phyloP scores from a whole-genome alignment of 2,329 filamentous ascomycete genomes.

The Colletotrichum coccodes region DNA sequence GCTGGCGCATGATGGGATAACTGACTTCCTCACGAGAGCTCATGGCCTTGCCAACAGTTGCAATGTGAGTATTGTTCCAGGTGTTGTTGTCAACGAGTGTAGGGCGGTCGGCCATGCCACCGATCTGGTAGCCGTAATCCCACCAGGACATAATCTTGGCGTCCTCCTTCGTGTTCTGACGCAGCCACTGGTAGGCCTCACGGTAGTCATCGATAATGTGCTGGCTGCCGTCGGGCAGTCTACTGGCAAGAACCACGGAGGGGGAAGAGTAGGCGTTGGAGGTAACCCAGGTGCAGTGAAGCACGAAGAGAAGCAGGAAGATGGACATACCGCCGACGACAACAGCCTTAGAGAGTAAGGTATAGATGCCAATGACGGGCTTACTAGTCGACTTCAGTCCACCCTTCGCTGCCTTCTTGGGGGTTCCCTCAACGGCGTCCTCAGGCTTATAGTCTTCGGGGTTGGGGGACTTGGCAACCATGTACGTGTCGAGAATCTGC shows the following conservation, averaged over 20 bases:
- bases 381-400: conserved; percentile 77
- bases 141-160: conserved; percentile 99
- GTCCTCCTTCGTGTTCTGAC: conserved; percentile 93
- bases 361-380: conserved; percentile 87
- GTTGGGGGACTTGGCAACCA: conserved; percentile 73
- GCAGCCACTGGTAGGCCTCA: conserved; percentile 99
- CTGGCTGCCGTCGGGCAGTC: conserved; percentile 91
- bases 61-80: conserved; percentile 99
- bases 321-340: conserved; percentile 77
- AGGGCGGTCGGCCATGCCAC: conserved; percentile 97
- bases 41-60: conserved; percentile 99
- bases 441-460: conserved; percentile 47
- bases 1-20: conserved; percentile 97
- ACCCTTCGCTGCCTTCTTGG: conserved; percentile 64
- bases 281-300: conserved; percentile 99
- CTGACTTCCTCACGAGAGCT: conserved; percentile 96
- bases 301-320: conserved; percentile 92
- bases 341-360: conserved; percentile 79
- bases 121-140: conserved; percentile 99
- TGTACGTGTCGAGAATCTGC: conserved; percentile 87
- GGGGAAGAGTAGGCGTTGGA: conserved; percentile 99
- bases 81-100: conserved; percentile 99
- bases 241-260: conserved; percentile 93
- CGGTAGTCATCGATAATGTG: conserved; percentile 99
- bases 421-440: conserved; percentile 60